A percentile compares a stretch with the other conserved stretches of the same genome.
Evolutionary conservation across 2,329 filamentous ascomycete species (phyloP).

Genomic region (Monosporascus sp.): DNA sequence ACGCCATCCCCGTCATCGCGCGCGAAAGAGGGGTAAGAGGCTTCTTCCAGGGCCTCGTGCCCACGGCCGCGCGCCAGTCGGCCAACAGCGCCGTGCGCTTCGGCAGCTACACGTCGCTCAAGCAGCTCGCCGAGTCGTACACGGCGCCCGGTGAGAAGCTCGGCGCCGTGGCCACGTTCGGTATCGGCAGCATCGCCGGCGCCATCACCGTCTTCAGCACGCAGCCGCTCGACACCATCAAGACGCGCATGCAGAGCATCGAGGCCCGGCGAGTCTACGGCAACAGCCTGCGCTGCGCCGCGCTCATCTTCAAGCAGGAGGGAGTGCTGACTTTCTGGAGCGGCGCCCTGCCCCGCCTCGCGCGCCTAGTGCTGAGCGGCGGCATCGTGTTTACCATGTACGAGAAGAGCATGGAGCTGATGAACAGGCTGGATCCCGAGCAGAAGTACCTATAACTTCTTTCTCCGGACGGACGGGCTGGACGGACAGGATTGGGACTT

Average conservation of each 20-base stretch:
- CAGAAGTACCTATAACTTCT: conserved; percentile 66
- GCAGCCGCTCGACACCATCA: conserved; percentile 81
- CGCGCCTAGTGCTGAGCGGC: conserved; percentile 80
- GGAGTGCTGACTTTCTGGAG: conserved; percentile 90
- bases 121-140: conserved; percentile 87
- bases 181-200: conserved; percentile 81
- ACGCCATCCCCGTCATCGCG: conserved; percentile 81
- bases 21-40: conserved; percentile 82
- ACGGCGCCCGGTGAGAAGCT: conserved; percentile 93
- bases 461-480: background rate
- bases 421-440: conserved; percentile 76
- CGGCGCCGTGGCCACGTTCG: conserved; percentile 81
- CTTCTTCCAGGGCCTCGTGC: conserved; percentile 96
- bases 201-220: conserved; percentile 82
- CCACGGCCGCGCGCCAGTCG: conserved; percentile 89
- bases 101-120: conserved; percentile 82
- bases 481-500: conserved; percentile 1
- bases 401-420: conserved; percentile 89
- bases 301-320: conserved; percentile 81
- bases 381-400: conserved; percentile 99
- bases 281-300: conserved; percentile 80
- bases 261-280: conserved; percentile 77
- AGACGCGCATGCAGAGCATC: conserved; percentile 97
- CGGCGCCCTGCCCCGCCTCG: conserved; percentile 81
- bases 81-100: conserved; percentile 93